A percentile compares a stretch with the other conserved stretches of the same genome.
Conservation (phyloP, 2,329 filamentous ascomycete genomes). For the Fusarium sp. region DNA sequence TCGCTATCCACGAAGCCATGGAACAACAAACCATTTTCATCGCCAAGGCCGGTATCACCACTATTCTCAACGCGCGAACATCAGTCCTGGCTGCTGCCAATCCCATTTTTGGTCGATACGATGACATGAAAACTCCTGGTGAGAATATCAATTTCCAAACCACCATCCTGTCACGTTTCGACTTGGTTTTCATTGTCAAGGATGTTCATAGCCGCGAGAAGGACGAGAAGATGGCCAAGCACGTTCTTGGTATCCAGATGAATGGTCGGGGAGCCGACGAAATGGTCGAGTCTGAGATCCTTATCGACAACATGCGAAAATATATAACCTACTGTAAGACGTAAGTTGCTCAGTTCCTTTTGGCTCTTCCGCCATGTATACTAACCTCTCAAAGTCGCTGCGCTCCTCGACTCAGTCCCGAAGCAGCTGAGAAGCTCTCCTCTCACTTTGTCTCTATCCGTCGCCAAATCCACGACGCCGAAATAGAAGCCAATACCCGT, state of each 20-base stretch:
- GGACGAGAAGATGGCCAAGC: conserved; percentile 92
- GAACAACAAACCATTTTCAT: conserved; percentile 99
- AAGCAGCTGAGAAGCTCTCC: conserved; percentile 94
- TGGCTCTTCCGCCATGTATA: background rate
- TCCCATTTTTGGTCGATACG: conserved; percentile 96
- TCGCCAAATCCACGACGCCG: conserved; percentile 90
- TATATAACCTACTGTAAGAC: conserved; percentile 98
- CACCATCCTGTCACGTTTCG: conserved; percentile 96
- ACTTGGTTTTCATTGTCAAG: conserved; percentile 99
- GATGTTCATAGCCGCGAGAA: conserved; percentile 91
- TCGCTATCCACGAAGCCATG: conserved; percentile 99
- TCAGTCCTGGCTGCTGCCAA: conserved; percentile 96
- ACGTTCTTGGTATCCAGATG: conserved; percentile 98
- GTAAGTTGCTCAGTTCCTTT: conserved; percentile 62
- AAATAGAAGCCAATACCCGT: conserved; percentile 88
- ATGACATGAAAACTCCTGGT: conserved; percentile 96
- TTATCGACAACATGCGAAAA: conserved; percentile 95
- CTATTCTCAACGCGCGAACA: conserved; percentile 94
- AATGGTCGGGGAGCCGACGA: conserved; percentile 86
- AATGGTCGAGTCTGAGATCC: conserved; percentile 85
- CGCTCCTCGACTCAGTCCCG: conserved; percentile 87
- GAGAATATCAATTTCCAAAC: conserved; percentile 99
- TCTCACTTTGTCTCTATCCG: conserved; percentile 98
- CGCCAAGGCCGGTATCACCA: conserved; percentile 97
- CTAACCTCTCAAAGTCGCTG: conserved; percentile 74